A percentile compares a stretch with the other conserved stretches of the same genome.
Evolutionary conservation across 495 filamentous ascomycete species (phyloP).

Genomic region (Hyaloscypha hepaticicola): DNA sequence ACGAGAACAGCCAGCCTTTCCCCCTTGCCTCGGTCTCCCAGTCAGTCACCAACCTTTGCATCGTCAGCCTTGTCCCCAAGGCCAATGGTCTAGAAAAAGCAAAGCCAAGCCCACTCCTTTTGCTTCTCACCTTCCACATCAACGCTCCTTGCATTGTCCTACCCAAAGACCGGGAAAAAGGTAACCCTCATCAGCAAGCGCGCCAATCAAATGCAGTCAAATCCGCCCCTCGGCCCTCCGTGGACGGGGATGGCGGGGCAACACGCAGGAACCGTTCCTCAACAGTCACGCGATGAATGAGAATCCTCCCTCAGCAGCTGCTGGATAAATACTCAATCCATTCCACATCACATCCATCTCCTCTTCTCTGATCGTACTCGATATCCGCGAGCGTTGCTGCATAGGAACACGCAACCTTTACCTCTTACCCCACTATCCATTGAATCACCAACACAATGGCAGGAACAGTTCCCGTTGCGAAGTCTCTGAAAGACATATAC

Average conservation of each 20-base stretch:
- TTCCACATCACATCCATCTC: neutral
- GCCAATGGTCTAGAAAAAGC: neutral
- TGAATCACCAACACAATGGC: slow-evolving; percentile 45
- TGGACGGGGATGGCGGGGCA: slow-evolving; percentile 12
- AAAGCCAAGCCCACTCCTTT: neutral
- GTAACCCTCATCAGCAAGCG: neutral
- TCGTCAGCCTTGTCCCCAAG: slow-evolving; percentile 13
- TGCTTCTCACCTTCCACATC: neutral
- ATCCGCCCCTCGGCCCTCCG: slow-evolving; percentile 2
- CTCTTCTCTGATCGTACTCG: neutral
- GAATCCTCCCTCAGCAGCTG: neutral
- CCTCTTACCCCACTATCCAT: slow-evolving; percentile 13
- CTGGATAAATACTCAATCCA: neutral
- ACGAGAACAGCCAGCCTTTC: neutral
- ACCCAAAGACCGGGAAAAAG: neutral
- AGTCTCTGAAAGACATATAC: slow-evolving; percentile 66
- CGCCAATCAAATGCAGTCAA: slow-evolving; percentile 12
- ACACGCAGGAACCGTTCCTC: slow-evolving; percentile 3
- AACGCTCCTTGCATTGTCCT: neutral
- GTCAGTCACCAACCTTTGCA: neutral
- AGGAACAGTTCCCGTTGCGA: slow-evolving; percentile 55
- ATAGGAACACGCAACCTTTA: neutral
- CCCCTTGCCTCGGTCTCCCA: neutral
- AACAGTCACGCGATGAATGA: slow-evolving; percentile 13
- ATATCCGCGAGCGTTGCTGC: neutral